These are phyloP conservation scores for Lichtheimia corymbifera DNA, from an alignment of 371 early-diverging fungal species.

Conservation along the genomic window DNA sequence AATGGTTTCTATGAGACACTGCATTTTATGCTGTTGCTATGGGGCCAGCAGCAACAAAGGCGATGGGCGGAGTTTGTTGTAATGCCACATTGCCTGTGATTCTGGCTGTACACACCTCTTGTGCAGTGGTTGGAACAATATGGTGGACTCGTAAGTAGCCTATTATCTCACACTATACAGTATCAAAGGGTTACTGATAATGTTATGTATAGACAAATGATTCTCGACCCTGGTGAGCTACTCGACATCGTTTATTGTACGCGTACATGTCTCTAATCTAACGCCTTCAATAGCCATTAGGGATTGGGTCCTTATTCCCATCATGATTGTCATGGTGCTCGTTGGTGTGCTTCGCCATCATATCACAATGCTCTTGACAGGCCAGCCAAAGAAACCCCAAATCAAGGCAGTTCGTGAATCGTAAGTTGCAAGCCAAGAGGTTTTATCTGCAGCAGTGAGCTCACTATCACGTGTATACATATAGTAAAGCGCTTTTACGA, in stretches of 20 bases:
- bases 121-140: background rate
- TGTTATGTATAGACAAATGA: conserved; percentile 41
- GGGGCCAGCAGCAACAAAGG: no score
- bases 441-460: no score
- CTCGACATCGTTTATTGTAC: background rate
- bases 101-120: no score
- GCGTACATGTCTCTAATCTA: background rate
- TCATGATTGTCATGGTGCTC: conserved; percentile 95
- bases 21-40: no score
- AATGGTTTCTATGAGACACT: no score
- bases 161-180: background rate
- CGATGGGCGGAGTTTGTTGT: no score
- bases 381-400: conserved; percentile 75
- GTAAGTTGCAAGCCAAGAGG: conserved; percentile 31
- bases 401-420: conserved; percentile 78
- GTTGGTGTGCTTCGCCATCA: conserved; percentile 88
- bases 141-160: conserved; percentile 12
- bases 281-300: conserved; percentile 64
- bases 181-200: background rate
- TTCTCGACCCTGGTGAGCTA: conserved; percentile 62
- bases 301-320: conserved; percentile 95
- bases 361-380: conserved; percentile 83
- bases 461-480: background rate
- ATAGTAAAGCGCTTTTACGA: conserved; percentile 75
- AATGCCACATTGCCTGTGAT: no score